phyloP scores from a whole-genome alignment of 2,329 filamentous ascomycete species.

The Epichloe typhina region DNA sequence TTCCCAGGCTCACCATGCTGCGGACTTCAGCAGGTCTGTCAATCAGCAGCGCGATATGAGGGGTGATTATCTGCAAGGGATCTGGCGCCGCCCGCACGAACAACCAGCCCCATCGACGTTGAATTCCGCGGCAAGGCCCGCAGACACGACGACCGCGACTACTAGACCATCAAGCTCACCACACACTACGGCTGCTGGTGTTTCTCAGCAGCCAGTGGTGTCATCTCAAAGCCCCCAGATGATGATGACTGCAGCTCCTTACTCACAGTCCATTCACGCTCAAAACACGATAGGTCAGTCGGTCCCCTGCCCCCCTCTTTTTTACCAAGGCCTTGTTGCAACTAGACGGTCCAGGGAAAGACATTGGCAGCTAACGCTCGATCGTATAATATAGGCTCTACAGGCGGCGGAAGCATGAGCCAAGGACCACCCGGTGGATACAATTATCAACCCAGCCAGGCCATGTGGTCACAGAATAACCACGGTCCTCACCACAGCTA shows the following conservation, averaged over 20 bases:
- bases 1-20: conserved; percentile 74
- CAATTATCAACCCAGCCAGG: conserved; percentile 47
- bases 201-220: conserved; percentile 44
- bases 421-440: conserved; percentile 45
- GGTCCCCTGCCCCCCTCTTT: conserved; percentile 14
- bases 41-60: conserved; percentile 70
- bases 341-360: too few relatives aligned
- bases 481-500: conserved; percentile 48
- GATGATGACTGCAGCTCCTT: conserved; percentile 53
- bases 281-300: conserved; percentile 62
- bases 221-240: conserved; percentile 51
- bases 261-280: conserved; percentile 57
- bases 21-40: conserved; percentile 79
- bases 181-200: conserved; percentile 38
- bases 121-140: conserved; percentile 31
- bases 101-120: conserved; percentile 42
- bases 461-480: conserved; percentile 54
- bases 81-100: conserved; percentile 77
- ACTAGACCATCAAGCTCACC: conserved; percentile 45
- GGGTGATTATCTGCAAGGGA: conserved; percentile 62
- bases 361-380: neutral
- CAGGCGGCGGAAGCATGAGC: conserved; percentile 35
- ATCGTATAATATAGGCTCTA: conserved; percentile 28
- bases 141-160: conserved; percentile 31
- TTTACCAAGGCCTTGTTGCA: neutral